Percentiles rank a stretch among this genome's conserved stretches.
These are phyloP conservation scores for Mesotaenium endlicherianum DNA, from an alignment of 139 green algal species.

Conservation along the genomic window DNA sequence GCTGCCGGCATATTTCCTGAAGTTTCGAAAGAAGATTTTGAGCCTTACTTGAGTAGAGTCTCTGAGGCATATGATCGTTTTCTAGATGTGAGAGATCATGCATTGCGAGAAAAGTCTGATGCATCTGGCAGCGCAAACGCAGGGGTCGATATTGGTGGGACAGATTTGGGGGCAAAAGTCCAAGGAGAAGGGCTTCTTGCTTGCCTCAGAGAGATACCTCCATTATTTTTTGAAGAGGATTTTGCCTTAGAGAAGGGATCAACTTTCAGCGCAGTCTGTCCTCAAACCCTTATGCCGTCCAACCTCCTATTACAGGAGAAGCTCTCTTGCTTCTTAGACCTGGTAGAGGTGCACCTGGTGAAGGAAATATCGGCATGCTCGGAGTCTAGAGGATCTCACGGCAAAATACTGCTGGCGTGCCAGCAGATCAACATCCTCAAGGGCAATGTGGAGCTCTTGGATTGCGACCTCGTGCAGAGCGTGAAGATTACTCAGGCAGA, in stretches of 20 bases:
- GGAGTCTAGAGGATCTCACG: constrained; percentile 56
- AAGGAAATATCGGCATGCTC: constrained; percentile 51
- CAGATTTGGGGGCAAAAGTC: neutral
- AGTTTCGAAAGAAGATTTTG: constrained; percentile 31
- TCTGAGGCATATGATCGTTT: constrained; percentile 28
- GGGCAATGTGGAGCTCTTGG: constrained; percentile 57
- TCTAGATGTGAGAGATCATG: constrained; percentile 42
- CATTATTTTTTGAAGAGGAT: constrained; percentile 49
- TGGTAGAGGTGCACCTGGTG: constrained; percentile 54
- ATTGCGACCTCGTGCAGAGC: constrained; percentile 64
- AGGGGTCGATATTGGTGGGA: neutral
- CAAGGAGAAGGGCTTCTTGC: constrained; percentile 44
- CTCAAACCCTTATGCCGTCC: neutral
- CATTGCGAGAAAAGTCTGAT: neutral
- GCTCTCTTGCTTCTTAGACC: constrained; percentile 55
- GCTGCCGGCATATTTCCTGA: constrained; percentile 37
- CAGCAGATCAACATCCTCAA: constrained; percentile 57
- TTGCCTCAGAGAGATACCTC: constrained; percentile 47
- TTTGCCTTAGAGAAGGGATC: constrained; percentile 44
- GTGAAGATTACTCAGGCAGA: constrained; percentile 61
- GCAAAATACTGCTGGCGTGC: constrained; percentile 55
- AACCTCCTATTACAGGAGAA: constrained; percentile 54
- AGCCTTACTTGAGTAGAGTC: constrained; percentile 30
- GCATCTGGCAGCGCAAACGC: neutral
- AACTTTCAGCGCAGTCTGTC: constrained; percentile 44